Conservation (phyloP, 2,329 filamentous ascomycete species). For the Penicillium fuscoglaucum region DNA sequence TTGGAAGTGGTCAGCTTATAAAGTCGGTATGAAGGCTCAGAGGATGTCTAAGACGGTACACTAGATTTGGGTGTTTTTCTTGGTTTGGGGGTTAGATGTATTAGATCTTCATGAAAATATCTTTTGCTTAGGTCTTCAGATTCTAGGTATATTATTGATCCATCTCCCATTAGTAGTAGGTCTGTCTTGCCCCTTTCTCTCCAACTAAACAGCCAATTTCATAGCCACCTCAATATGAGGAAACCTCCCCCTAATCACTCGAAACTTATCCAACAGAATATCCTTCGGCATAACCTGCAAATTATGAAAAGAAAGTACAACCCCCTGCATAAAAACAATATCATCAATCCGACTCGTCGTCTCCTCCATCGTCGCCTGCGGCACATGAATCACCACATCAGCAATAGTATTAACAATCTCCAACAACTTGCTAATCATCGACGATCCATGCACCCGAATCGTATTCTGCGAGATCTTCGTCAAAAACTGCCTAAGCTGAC, state of each 20-base stretch:
- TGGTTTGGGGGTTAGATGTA: too few species aligned
- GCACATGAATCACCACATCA: slow-evolving; percentile 57
- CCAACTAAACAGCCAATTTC: slow-evolving; percentile 23
- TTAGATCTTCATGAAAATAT: too few species aligned
- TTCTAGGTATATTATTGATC: not conserved
- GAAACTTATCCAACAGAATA: slow-evolving; percentile 47
- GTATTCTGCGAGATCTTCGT: slow-evolving; percentile 46
- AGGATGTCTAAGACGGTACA: too few species aligned
- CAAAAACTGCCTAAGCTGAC: slow-evolving; percentile 46
- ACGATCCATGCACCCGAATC: slow-evolving; percentile 57
- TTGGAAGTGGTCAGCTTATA: too few species aligned
- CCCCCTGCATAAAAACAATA: slow-evolving; percentile 54
- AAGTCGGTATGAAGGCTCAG: too few species aligned
- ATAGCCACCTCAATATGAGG: slow-evolving; percentile 20
- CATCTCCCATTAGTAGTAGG: not conserved
- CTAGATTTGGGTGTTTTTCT: too few species aligned
- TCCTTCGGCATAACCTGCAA: slow-evolving; percentile 50
- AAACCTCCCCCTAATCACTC: slow-evolving; percentile 30
- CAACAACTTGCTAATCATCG: slow-evolving; percentile 60
- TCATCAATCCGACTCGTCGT: slow-evolving; percentile 54
- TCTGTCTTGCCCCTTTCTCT: not conserved
- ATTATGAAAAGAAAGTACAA: slow-evolving; percentile 52
- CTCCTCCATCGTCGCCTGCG: slow-evolving; percentile 49
- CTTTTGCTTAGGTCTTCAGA: too few species aligned
- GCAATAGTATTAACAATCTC: slow-evolving; percentile 62